These are phyloP conservation scores for Wickerhamomyces chambardii DNA, from an alignment of 805 yeast genomes.

Conservation along the genomic window DNA sequence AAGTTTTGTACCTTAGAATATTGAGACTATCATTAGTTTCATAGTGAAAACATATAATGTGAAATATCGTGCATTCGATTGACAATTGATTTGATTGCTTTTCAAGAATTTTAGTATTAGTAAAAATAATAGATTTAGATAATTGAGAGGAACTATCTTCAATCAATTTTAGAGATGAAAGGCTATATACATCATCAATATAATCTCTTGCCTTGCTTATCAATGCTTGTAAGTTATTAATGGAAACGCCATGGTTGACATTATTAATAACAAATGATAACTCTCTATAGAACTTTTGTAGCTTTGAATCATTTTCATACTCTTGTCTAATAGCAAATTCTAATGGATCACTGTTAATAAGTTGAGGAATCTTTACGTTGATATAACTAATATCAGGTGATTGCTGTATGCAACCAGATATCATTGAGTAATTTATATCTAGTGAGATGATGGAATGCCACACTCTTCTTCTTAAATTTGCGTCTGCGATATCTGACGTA, in stretches of 20 bases:
- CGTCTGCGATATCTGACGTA: conserved; percentile 1
- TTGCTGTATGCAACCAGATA: conserved; percentile 6
- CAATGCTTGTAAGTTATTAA: conserved; percentile 2
- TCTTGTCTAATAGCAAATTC: conserved; percentile 8
- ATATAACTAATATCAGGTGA: conserved; percentile 3
- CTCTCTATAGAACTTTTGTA: conserved; percentile 5
- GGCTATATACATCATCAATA: conserved; percentile 2
- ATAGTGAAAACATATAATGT: conserved; percentile 5
- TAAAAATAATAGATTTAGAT: conserved; percentile 3
- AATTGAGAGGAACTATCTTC: conserved; percentile 4
- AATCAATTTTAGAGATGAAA: neutral
- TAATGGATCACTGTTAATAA: conserved; percentile 5
- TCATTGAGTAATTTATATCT: conserved; percentile 5
- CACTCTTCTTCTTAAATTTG: conserved; percentile 10
- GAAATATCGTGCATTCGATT: conserved; percentile 6
- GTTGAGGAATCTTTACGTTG: conserved; percentile 9
- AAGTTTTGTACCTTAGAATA: conserved; percentile 4
- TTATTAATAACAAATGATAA: conserved; percentile 6
- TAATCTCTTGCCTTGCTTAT: conserved; percentile 4
- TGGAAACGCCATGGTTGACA: conserved; percentile 3
- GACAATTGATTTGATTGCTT: conserved; percentile 4
- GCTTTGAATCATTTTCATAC: neutral
- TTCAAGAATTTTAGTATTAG: conserved; percentile 5
- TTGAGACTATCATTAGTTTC: conserved; percentile 8
- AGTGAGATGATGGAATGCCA: conserved; percentile 9